Percentiles rank a stretch among this genome's conserved stretches.
These are phyloP conservation scores for Fusarium metavorans DNA, from an alignment of 2,329 filamentous ascomycete genomes.

Conservation along the genomic window DNA sequence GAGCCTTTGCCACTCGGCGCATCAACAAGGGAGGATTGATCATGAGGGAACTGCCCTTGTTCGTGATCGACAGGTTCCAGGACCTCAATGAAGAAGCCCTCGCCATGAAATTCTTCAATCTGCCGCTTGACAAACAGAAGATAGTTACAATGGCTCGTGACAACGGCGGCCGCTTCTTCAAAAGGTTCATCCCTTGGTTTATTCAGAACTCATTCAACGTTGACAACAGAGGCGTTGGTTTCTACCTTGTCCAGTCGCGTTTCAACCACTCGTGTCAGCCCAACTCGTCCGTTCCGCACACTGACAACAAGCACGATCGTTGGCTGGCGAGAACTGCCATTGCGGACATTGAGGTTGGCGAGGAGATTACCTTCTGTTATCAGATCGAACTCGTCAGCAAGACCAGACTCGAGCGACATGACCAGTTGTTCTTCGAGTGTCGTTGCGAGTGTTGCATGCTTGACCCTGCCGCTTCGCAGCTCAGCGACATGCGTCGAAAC, in stretches of 20 bases:
- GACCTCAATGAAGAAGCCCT: no score
- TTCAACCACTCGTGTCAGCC: not conserved
- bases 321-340: not conserved
- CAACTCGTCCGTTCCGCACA: not conserved
- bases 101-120: not conserved
- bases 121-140: not conserved
- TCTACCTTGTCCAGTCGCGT: not conserved
- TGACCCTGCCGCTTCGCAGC: not conserved
- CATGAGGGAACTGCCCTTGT: not conserved
- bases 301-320: not conserved
- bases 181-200: not conserved
- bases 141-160: not conserved
- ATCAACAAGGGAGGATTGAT: not conserved
- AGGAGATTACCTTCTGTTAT: not conserved
- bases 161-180: not conserved
- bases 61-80: not conserved
- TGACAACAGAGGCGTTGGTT: not conserved
- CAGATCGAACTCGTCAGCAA: not conserved
- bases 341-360: not conserved
- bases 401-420: not conserved
- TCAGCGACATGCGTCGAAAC: not conserved
- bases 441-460: not conserved
- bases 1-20: not conserved
- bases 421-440: not conserved
- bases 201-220: not conserved